Base-by-base conservation (phyloP, 805 yeast species). In the Cyberlindnera mycetangii region DNA sequence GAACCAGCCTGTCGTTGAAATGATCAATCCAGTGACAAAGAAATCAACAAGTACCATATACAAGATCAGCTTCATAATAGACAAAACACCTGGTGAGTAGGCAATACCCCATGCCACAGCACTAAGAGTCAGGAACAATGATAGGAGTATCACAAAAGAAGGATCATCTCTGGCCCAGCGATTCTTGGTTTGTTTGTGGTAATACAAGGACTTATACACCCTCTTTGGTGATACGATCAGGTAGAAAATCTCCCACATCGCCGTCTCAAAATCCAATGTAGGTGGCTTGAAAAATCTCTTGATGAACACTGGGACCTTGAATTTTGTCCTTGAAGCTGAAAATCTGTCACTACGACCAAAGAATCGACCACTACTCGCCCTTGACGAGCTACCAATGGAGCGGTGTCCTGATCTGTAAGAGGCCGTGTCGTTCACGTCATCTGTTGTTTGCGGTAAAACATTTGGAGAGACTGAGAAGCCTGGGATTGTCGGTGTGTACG, bases 161-260 rank as follows among this genome's bases (percentile, higher is more conserved):
- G 97, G 97, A 63, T 89, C 97, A 64, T 90, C 97, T 51, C 97
- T 74, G 1, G 95, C 82, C 83, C 95, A 89, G 51, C 79, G 78
- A 54, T 83, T 78, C 57, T 79, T 82, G 2, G 89, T 83, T 54
- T 85, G 92, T 55, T 81, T 85, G 53, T 87, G 89, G 59, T 86
- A 88, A 60, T 86, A 88, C 47, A 88, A 76, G 17, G 89, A 78
- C 51, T 86, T 75, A 68, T 85, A 89, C 57, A 89, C 95, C 49
- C 86, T 81, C 56, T 83, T 78, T 2, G 97, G 97, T 33, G 82
- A 77, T 21, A 80, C 69, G 14, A 89, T 69, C 44, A 89, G 67
- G 57, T 88, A 77, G 49, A 84, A 69, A 65, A 89, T 83, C 62
- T 90, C 97, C 96, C 96, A 90, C 48, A 81, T 74, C 12, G 97